Evolutionary conservation across 1,284 basidiomycete genomes (phyloP).

Genomic region (Rugosomyces carneus): DNA sequence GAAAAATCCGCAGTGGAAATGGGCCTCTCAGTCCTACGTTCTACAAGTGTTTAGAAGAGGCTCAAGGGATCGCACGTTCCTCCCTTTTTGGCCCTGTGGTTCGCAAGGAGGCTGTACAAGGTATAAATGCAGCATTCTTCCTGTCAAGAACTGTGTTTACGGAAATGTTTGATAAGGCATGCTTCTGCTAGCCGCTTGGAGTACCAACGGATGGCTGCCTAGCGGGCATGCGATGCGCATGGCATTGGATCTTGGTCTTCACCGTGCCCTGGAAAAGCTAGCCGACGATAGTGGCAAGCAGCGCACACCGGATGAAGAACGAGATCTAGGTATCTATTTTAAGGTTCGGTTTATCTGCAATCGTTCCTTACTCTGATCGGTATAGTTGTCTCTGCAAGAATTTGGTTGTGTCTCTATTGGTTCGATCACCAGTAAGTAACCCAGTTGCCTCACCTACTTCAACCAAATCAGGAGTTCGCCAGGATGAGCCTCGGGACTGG

Average conservation of each 20-base stretch:
- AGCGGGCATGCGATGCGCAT: slow-evolving; percentile 91
- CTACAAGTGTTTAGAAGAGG: slow-evolving; percentile 88
- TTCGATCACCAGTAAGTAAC: slow-evolving; percentile 79
- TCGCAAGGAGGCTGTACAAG: slow-evolving; percentile 91
- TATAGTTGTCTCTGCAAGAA: slow-evolving; percentile 82
- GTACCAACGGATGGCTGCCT: slow-evolving; percentile 90
- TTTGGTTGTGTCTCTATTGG: slow-evolving; percentile 93
- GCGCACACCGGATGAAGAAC: slow-evolving; percentile 75
- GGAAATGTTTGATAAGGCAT: slow-evolving; percentile 50
- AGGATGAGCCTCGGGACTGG: slow-evolving; percentile 90
- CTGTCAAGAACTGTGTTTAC: slow-evolving; percentile 10
- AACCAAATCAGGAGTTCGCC: slow-evolving; percentile 14
- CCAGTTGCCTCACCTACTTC: slow-evolving; percentile 7
- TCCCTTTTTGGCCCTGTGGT: slow-evolving; percentile 90
- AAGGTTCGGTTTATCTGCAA: slow-evolving; percentile 10
- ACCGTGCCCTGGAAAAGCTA: slow-evolving; percentile 87
- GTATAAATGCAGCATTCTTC: slow-evolving; percentile 29
- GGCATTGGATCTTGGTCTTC: slow-evolving; percentile 89
- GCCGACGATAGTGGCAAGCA: slow-evolving; percentile 66
- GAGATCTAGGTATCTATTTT: slow-evolving; percentile 64
- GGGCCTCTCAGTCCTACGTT: slow-evolving; percentile 80
- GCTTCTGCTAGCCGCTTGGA: slow-evolving; percentile 88
- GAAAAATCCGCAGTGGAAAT: slow-evolving; percentile 86
- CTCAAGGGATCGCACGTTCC: slow-evolving; percentile 88
- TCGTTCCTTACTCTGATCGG: slow-evolving; percentile 11